phyloP scores from a whole-genome alignment of 2,329 filamentous ascomycete species.

The Cladosporium colombiae region DNA sequence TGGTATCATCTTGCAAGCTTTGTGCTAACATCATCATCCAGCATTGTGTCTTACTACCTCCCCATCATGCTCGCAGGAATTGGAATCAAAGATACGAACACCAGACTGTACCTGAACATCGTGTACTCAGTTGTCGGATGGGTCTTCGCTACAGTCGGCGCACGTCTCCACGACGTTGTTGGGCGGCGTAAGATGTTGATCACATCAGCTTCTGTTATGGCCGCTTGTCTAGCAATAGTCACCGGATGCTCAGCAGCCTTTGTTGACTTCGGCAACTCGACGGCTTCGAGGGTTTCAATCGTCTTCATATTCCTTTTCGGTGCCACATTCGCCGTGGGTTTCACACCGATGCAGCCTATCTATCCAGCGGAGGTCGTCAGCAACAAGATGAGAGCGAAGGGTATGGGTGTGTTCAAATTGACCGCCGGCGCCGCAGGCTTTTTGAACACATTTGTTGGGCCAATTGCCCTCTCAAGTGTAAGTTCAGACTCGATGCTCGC shows the following conservation, averaged over 20 bases:
- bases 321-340: constrained; percentile 31
- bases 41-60: constrained; percentile 28
- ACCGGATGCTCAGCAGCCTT: constrained; percentile 30
- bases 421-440: constrained; percentile 45
- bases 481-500: background rate
- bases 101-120: constrained; percentile 41
- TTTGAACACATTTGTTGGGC: constrained; percentile 28
- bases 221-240: constrained; percentile 38
- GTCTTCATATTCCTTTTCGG: constrained; percentile 25
- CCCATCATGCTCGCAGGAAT: constrained; percentile 24
- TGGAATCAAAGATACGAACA: constrained; percentile 31
- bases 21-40: background rate
- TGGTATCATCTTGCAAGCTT: background rate
- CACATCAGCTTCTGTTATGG: constrained; percentile 38
- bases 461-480: constrained; percentile 19
- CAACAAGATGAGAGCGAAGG: constrained; percentile 44
- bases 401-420: constrained; percentile 43
- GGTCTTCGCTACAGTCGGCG: constrained; percentile 50
- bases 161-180: constrained; percentile 31
- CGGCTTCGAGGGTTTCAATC: constrained; percentile 11
- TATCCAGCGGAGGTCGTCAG: constrained; percentile 47
- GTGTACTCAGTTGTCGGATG: constrained; percentile 61
- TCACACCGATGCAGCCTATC: constrained; percentile 19
- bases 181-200: constrained; percentile 31
- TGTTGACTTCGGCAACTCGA: constrained; percentile 25